phyloP scores from a whole-genome alignment of 495 filamentous ascomycete species.

The Aspergillus asperescens region DNA sequence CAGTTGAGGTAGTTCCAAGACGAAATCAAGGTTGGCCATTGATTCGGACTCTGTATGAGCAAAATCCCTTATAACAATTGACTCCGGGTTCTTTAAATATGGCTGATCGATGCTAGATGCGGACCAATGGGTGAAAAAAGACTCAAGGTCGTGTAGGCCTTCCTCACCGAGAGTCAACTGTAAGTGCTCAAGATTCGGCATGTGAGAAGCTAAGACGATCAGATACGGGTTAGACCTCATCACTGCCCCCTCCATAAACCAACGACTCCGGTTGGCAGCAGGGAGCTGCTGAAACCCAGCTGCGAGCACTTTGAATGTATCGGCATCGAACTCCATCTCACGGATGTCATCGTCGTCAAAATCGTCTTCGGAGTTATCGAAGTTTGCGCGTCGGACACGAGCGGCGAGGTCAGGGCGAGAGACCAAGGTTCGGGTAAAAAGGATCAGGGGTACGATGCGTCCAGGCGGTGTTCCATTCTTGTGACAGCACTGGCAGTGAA shows the following conservation, averaged over 20 bases:
- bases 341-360: background rate
- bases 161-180: background rate
- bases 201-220: background rate
- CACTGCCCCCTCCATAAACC: background rate
- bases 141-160: background rate
- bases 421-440: background rate
- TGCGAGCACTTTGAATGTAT: background rate
- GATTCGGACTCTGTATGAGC: background rate
- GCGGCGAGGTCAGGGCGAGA: slow-evolving; percentile 3
- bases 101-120: background rate
- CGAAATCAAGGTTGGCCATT: background rate
- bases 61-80: background rate
- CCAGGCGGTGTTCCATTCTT: background rate
- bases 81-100: slow-evolving; percentile 3
- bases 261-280: background rate
- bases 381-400: background rate
- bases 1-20: slow-evolving; percentile 1
- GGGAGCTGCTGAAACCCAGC: background rate
- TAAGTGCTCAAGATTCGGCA: background rate
- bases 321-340: background rate
- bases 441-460: background rate
- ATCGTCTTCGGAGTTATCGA: background rate
- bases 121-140: background rate
- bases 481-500: background rate
- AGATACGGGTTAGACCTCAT: slow-evolving; percentile 1